phyloP scores from a whole-genome alignment of 2,329 filamentous ascomycete genomes.

The Paecilomyces niveus region DNA sequence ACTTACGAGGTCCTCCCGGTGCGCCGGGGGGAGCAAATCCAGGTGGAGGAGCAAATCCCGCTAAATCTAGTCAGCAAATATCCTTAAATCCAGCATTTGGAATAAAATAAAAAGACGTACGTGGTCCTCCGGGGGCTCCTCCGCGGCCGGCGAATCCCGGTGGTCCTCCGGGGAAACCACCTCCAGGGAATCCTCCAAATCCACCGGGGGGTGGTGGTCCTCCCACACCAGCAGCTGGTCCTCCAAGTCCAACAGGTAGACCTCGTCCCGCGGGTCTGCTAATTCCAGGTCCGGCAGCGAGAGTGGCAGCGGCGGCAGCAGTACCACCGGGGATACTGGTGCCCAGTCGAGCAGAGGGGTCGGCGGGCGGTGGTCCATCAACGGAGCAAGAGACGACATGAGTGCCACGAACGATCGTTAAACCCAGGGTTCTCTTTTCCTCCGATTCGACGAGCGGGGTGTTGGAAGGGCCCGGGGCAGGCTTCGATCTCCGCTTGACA shows the following conservation, averaged over 20 bases:
- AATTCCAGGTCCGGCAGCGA: conserved; percentile 81
- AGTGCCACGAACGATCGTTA: conserved; percentile 89
- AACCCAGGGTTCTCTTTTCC: conserved; percentile 93
- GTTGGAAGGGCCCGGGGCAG: conserved; percentile 49
- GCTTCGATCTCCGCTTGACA: conserved; percentile 75
- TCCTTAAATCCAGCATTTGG: neutral
- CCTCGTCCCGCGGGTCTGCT: conserved; percentile 87
- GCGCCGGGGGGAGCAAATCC: conserved; percentile 40
- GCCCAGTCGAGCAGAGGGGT: conserved; percentile 83
- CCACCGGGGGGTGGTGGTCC: conserved; percentile 61
- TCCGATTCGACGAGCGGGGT: conserved; percentile 73
- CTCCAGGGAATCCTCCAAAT: conserved; percentile 43
- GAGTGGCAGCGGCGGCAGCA: conserved; percentile 53
- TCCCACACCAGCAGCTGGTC: conserved; percentile 82
- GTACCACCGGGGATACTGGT: conserved; percentile 60
- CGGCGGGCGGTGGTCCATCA: conserved; percentile 89
- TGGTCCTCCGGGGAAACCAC: conserved; percentile 46
- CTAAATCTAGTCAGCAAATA: conserved; percentile 22
- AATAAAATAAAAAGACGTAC: conserved; percentile 37
- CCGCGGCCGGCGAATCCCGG: conserved; percentile 46
- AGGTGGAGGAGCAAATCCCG: conserved; percentile 42
- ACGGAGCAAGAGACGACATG: conserved; percentile 93
- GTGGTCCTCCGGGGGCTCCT: conserved; percentile 44
- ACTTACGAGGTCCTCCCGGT: conserved; percentile 38
- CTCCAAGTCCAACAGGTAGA: conserved; percentile 72